phyloP scores from a whole-genome alignment of 139 green algal species.

The Pleodorina starrii region DNA sequence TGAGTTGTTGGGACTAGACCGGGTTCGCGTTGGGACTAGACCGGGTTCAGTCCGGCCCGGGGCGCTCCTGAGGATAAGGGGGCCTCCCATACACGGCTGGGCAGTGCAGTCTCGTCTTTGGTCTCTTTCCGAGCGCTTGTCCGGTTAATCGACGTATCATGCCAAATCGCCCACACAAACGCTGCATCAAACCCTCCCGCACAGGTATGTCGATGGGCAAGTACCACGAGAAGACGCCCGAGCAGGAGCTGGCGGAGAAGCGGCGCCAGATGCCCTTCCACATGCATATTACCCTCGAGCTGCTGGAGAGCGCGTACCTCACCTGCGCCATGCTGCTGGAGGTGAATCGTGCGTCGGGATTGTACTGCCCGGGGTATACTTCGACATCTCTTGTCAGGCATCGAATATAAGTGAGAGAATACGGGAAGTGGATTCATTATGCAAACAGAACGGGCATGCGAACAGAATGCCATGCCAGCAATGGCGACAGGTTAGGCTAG shows the following conservation, averaged over 20 bases:
- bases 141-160: neutral
- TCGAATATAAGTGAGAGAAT: no score
- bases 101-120: neutral
- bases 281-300: slow-evolving; percentile 98
- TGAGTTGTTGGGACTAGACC: neutral
- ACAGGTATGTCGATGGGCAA: slow-evolving; percentile 85
- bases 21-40: neutral
- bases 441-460: no score
- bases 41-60: no score
- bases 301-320: slow-evolving; percentile 95
- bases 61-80: no score
- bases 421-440: no score
- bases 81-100: no score
- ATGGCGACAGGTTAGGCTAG: no score
- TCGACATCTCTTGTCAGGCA: no score
- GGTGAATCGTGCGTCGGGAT: no score
- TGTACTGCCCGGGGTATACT: no score
- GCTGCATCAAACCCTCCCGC: neutral
- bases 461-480: no score
- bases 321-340: slow-evolving; percentile 97
- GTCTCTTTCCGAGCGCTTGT: neutral
- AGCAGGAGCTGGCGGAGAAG: slow-evolving; percentile 98
- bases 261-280: slow-evolving; percentile 98
- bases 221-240: slow-evolving; percentile 88
- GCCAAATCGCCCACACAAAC: neutral